Evolutionary conservation across 495 filamentous ascomycete genomes (phyloP), one percentile per base, ranked within the genome.

Genomic region (Aspergillus incahuasiensis): DNA sequence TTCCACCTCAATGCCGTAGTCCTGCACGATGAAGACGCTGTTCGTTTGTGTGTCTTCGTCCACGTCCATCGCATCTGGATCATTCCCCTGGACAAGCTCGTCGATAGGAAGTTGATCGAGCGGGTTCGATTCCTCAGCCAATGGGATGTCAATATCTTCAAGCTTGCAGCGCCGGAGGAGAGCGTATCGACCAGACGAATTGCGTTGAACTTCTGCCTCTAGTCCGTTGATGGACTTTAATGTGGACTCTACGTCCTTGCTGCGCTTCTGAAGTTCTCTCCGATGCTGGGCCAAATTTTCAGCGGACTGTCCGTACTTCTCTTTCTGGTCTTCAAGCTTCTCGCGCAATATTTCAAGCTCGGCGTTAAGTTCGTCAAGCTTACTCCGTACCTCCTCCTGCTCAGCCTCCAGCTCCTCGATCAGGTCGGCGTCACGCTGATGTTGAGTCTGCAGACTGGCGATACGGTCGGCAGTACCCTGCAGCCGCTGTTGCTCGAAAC

Each of bases 1-100:
- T 69, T 96, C 85, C 50, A 95, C 78, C 56, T 94, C 87, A 55
- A 99, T 96, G 49, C 95, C 95, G 65, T 96, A 94, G 68, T 96
- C 90, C 61, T 92, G 84, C 15, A 87, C 81, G 2, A 78, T 75
- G 21, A 79, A 73, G 6, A 65, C 32, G 47, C 47, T 60, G 48
- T 73, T 68, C 25, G 68, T 63, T 13, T 60, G 73, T 25, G 73
- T 67, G 52, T 84, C 86, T 48, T 90, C 87, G 52, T 90, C 89
- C 18, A 96, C 75, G 60, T 96, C 91, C 91, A 96, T 95, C 1
- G 88, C 88, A 60, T 95, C 90, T 0, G 81, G 76, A 60, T 85
- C 80, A 18, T 71, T 68, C 19, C 82, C 82, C 59, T 91, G 85
- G 50, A 83, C 76, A 40, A 89, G 81, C 41, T 97, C 90, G 62